A percentile compares a stretch with the other conserved stretches of the same genome.
Evolutionary conservation across 2,329 filamentous ascomycete species (phyloP).

Genomic region (Chalaropsis thielavioides): DNA sequence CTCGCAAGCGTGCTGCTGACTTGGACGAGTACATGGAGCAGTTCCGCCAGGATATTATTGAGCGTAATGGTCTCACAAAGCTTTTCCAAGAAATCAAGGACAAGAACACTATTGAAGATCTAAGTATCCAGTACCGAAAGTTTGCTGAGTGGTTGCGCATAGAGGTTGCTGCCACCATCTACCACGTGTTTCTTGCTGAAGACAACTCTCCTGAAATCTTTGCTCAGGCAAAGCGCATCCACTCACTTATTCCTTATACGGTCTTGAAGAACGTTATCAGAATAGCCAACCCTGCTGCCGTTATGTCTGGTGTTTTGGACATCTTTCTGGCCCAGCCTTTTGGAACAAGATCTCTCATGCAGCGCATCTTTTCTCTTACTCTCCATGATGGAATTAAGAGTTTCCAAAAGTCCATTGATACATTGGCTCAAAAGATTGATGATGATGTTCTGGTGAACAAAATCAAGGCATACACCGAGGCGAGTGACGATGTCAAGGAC

Average conservation of each 20-base stretch:
- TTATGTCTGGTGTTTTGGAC: slow-evolving; percentile 92
- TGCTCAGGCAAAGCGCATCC: slow-evolving; percentile 83
- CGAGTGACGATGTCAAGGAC: slow-evolving; percentile 60
- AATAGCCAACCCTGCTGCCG: slow-evolving; percentile 87
- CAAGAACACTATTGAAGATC: slow-evolving; percentile 71
- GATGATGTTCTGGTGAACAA: slow-evolving; percentile 68
- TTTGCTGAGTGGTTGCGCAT: slow-evolving; percentile 98
- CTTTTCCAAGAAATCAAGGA: slow-evolving; percentile 86
- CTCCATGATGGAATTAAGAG: slow-evolving; percentile 78
- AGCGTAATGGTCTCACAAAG: slow-evolving; percentile 70
- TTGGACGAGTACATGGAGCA: slow-evolving; percentile 97
- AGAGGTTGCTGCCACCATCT: slow-evolving; percentile 89
- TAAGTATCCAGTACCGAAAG: slow-evolving; percentile 92
- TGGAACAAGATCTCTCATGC: slow-evolving; percentile 74
- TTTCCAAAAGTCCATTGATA: slow-evolving; percentile 77
- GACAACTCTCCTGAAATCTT: slow-evolving; percentile 97
- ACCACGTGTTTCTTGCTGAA: slow-evolving; percentile 92
- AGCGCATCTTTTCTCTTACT: slow-evolving; percentile 86
- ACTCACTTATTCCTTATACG: slow-evolving; percentile 85
- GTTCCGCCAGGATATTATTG: slow-evolving; percentile 55
- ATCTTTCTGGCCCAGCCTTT: slow-evolving; percentile 94
- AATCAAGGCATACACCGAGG: slow-evolving; percentile 62
- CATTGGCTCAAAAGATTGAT: slow-evolving; percentile 60
- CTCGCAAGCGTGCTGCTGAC: slow-evolving; percentile 74
- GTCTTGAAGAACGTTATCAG: slow-evolving; percentile 93